These are phyloP conservation scores for Bertia moriformis DNA, from an alignment of 2,329 filamentous ascomycete species.

Conservation along the genomic window DNA sequence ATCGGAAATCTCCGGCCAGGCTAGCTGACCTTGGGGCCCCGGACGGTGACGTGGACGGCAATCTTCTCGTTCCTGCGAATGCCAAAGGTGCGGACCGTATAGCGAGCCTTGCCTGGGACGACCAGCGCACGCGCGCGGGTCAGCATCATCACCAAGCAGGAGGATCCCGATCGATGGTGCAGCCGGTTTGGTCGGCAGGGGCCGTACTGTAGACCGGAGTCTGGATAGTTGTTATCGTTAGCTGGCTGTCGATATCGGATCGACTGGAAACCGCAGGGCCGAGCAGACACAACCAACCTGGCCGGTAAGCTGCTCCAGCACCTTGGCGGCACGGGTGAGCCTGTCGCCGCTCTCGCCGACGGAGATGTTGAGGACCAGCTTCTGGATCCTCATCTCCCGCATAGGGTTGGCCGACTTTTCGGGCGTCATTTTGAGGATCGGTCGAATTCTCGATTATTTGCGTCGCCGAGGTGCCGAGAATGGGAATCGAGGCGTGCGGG, in stretches of 20 bases:
- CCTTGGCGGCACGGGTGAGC: constrained; percentile 98
- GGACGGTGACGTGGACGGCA: constrained; percentile 96
- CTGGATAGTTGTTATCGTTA: too few relatives aligned
- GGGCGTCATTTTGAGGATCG: not conserved
- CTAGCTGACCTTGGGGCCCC: constrained; percentile 93
- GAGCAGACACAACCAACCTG: too few relatives aligned
- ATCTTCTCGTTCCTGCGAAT: constrained; percentile 99
- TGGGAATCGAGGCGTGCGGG: too few relatives aligned
- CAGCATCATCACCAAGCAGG: not conserved
- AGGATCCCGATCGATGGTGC: too few relatives aligned
- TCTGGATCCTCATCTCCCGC: constrained; percentile 98
- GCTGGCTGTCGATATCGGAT: too few relatives aligned
- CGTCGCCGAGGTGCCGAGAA: too few relatives aligned
- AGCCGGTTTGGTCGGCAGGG: too few relatives aligned
- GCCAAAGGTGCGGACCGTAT: constrained; percentile 99
- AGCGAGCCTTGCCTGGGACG: constrained; percentile 89
- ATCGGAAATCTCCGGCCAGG: too few relatives aligned
- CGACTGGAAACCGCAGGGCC: too few relatives aligned
- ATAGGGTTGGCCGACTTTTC: constrained; percentile 64
- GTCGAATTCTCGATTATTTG: too few relatives aligned
- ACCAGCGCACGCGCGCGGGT: too few relatives aligned
- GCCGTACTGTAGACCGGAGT: constrained; percentile 96
- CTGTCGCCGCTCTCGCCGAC: constrained; percentile 99
- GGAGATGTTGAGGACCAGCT: constrained; percentile 98
- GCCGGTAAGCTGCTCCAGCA: constrained; percentile 98